Percentiles rank a stretch among this genome's conserved stretches.
Conservation (phyloP, 1,139 yeast species). For the Candida pseudoviswanathii region DNA sequence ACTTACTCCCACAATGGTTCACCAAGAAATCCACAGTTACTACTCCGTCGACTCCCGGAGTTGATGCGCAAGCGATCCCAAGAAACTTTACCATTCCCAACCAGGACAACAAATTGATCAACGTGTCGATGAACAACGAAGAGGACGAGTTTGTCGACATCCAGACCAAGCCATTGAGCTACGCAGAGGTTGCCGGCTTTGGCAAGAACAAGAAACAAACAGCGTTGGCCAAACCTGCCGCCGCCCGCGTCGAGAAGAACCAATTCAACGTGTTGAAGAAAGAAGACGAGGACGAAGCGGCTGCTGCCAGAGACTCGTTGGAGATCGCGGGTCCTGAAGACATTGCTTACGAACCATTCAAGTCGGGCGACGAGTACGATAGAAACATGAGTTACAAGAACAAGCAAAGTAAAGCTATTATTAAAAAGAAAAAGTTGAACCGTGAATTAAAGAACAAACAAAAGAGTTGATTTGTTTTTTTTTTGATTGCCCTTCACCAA, state of each 20-base stretch:
- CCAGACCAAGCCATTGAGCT: constrained; percentile 37
- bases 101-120: constrained; percentile 29
- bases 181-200: constrained; percentile 48
- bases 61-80: constrained; percentile 24
- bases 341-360: constrained; percentile 10
- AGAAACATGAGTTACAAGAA: constrained; percentile 15
- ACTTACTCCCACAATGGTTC: constrained; percentile 17
- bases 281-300: not conserved
- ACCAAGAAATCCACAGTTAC: constrained; percentile 6
- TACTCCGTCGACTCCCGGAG: constrained; percentile 6
- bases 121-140: constrained; percentile 34
- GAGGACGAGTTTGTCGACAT: constrained; percentile 19
- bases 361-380: constrained; percentile 14
- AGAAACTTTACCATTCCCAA: constrained; percentile 32
- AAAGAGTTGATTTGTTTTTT: constrained; percentile 3
- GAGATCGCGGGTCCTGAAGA: constrained; percentile 3
- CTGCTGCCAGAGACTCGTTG: not conserved
- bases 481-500: not conserved
- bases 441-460: constrained; percentile 6
- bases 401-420: constrained; percentile 17
- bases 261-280: constrained; percentile 12
- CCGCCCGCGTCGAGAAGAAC: constrained; percentile 9
- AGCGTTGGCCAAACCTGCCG: constrained; percentile 8
- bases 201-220: constrained; percentile 20
- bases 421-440: constrained; percentile 17